Evolutionary conservation across 768 basidiomycete genomes (phyloP), one percentile per base, ranked within the genome.

Genomic region (Leccinum incarnatum): DNA sequence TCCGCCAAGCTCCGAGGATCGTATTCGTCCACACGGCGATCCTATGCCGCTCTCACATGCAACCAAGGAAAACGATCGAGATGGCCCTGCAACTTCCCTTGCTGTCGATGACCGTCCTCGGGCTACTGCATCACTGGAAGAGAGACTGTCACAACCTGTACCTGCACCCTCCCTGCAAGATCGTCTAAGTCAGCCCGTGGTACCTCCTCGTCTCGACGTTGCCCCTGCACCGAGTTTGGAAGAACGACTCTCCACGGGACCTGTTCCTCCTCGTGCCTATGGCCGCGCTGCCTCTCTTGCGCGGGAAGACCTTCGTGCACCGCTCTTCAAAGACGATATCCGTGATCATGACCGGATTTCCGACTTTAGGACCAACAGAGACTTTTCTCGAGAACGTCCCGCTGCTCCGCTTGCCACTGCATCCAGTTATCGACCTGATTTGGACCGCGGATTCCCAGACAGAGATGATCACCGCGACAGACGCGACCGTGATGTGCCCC

Each of bases 171-270:
- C 74, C 23, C 56, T 78, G 19, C 74, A 78, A 65, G 77, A 78
- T 47, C 76, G 75, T 32, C 63, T 75, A 48, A 74, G 66, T 51
- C 77, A 76, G 54, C 72, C 74, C 55, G 62, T 46, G 14, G 54
- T 52, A 32, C 60, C 65, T 55, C 15, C 64, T n/a, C 66, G 70
- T 14, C 56, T 51, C 48, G 71, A 72, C 8, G 30, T 66, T 5
- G 17, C 56, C 56, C 69, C 73, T 60, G 67, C 73, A 23, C 69
- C 75, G 11, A 76, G 67, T 58, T 65, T 79, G 23, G 79, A 78
- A 70, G 77, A 80, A 53, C 75, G 79, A 58, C 65, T 79, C 11
- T 76, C 78, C 54, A 63, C 69, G 36, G 71, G 68, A 51, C 70
- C 74, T 32, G 63, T 63, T 32, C 65, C 70, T 52, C 53, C 69